These are phyloP conservation scores for Arabidopsis suecica DNA, from an alignment of 345 rosid genomes.

Conservation along the genomic window DNA sequence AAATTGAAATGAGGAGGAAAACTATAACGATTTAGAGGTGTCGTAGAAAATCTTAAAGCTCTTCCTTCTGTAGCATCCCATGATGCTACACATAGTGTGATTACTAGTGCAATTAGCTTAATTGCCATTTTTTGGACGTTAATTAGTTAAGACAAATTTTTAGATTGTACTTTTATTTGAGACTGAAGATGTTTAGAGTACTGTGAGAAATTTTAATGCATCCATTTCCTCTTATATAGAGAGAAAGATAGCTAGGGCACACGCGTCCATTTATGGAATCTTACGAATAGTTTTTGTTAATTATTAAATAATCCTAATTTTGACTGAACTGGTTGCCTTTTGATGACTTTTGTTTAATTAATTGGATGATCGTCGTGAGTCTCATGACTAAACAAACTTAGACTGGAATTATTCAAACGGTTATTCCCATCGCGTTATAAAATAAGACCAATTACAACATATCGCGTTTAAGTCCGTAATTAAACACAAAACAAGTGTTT, in stretches of 20 bases:
- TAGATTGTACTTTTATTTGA: background rate
- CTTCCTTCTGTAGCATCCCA: slow-evolving; percentile 29
- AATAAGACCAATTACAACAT: no score
- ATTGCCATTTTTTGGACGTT: slow-evolving; percentile 8
- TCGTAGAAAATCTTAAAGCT: slow-evolving; percentile 10
- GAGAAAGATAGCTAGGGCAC: background rate
- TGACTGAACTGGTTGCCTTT: background rate
- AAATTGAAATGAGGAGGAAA: slow-evolving; percentile 42
- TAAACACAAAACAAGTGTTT: no score
- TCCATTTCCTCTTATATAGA: background rate
- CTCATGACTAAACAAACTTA: no score
- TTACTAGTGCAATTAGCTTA: slow-evolving; percentile 12
- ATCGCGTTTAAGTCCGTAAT: no score
- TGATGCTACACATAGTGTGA: slow-evolving; percentile 20
- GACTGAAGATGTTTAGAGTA: background rate
- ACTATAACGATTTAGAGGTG: slow-evolving; percentile 34
- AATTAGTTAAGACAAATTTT: background rate
- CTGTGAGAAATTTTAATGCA: background rate
- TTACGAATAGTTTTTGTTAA: background rate
- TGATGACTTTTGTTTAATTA: background rate
- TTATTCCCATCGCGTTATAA: no score
- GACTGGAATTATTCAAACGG: no score
- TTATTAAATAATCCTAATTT: background rate
- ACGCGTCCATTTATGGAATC: background rate
- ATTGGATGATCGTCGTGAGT: background rate